These are phyloP conservation scores for Hericium erinaceus DNA, from an alignment of 768 basidiomycete genomes.

Conservation along the genomic window DNA sequence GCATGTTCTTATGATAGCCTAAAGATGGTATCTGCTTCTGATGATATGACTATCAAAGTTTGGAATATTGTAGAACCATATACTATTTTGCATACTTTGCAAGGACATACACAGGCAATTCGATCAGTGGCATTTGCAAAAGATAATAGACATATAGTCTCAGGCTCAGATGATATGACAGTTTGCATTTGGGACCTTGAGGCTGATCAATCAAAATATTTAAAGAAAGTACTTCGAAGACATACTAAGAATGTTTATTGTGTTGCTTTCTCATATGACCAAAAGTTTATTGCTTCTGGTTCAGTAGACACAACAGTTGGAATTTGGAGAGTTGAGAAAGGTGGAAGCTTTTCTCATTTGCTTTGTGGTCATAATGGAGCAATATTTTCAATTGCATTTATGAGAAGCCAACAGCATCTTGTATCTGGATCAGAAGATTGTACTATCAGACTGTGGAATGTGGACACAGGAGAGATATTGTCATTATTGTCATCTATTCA, in stretches of 20 bases:
- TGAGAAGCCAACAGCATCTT: background rate
- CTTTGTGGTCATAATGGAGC: background rate
- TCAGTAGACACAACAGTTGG: background rate
- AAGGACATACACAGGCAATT: background rate
- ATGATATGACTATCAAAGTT: background rate
- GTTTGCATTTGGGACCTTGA: background rate
- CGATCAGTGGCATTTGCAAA: background rate
- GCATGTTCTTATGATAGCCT: background rate
- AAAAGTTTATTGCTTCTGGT: background rate
- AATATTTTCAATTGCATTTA: background rate
- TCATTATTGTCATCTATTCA: background rate
- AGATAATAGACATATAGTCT: background rate
- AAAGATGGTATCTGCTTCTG: background rate
- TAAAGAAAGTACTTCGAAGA: too few species aligned
- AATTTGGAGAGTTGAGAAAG: background rate
- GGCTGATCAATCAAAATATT: too few species aligned
- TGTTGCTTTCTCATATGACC: background rate
- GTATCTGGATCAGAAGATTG: background rate
- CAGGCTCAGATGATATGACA: background rate
- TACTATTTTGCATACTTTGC: background rate
- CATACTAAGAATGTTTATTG: background rate
- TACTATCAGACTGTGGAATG: background rate
- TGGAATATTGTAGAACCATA: background rate
- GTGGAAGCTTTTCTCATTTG: background rate
- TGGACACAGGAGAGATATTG: background rate